phyloP scores from a whole-genome alignment of 352 stramenopile species.

The Globisporangium alternatum region DNA sequence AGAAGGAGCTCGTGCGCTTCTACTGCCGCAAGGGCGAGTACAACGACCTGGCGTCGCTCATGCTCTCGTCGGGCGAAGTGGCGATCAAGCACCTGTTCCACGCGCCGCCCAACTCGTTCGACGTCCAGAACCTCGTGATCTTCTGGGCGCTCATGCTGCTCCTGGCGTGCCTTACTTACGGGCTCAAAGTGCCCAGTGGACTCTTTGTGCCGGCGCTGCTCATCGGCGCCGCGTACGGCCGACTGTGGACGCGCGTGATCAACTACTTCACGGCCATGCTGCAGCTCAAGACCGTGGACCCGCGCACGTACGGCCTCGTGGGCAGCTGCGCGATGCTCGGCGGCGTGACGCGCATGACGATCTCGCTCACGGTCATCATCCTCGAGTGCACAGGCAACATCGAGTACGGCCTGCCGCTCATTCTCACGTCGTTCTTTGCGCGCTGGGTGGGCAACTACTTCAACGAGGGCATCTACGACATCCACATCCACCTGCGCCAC shows the following conservation, averaged over 20 bases:
- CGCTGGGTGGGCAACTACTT: conserved; percentile 98
- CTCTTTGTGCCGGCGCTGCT: conserved; percentile 97
- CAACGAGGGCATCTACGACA: conserved; percentile 99
- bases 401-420: conserved; percentile 97
- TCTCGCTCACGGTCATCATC: conserved; percentile 98
- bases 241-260: conserved; percentile 83
- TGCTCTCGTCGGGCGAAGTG: conserved; percentile 94
- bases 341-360: conserved; percentile 98
- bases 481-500: conserved; percentile 95
- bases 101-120: conserved; percentile 66
- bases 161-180: conserved; percentile 94
- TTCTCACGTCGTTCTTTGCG: conserved; percentile 96
- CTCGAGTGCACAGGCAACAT: conserved; percentile 98
- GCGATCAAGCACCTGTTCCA: conserved; percentile 97
- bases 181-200: conserved; percentile 94
- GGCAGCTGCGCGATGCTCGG: conserved; percentile 94
- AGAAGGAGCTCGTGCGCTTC: conserved; percentile 91
- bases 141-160: conserved; percentile 76
- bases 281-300: conserved; percentile 66
- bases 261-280: conserved; percentile 70
- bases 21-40: conserved; percentile 95
- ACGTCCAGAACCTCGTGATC: conserved; percentile 68
- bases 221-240: conserved; percentile 93
- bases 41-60: conserved; percentile 96
- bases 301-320: conserved; percentile 96